Evolutionary conservation across 2,329 filamentous ascomycete genomes (phyloP), one percentile per base, ranked within the genome.

Genomic region (Botrytis sinoallii): DNA sequence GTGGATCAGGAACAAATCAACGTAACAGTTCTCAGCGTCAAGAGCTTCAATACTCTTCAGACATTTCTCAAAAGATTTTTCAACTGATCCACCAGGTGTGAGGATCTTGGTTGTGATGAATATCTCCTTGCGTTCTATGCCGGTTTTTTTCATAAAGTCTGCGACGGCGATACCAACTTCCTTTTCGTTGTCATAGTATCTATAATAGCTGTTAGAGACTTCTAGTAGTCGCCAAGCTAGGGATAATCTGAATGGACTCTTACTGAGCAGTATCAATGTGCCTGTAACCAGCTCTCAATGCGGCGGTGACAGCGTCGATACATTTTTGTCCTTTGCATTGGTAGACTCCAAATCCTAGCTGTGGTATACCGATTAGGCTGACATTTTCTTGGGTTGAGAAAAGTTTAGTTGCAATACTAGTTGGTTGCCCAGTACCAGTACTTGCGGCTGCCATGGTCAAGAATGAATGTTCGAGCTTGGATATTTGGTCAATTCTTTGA

Each of bases 1-100:
- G 46, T 74, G 73, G 9, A 74, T 72, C 69, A 74, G 46, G 55
- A 74, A 74, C 8, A 75, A 71, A 52, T 78, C 77, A 8, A 75
- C 75, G 48, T 75, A 75, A 63, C 70, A 63, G 46, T 74, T 59
- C 38, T 18, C 25, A 14, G 71, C n/a, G 16, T 70, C 72, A 35
- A 76, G 74, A 32, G 73, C 73, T 32, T 73, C 29, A 16, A 75
- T 60, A 64, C 74, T 76, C 1, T 74, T 42, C 9, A 76, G 42
- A 20, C 66, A 67, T 32, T 74, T 64, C 44, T 55, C 40, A 68
- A 63, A 63, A 29, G 73, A 72, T 20, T 44, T 35, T 22, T 72
- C 61, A 29, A 67, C 52, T 7, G 44, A 55, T 46, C 60, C 73
- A 25, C n/a, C 52, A 18, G 69, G 60, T 44, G 35, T 22, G 25